Conservation (phyloP, 2,329 filamentous ascomycete species). For the Botrytis byssoidea region DNA sequence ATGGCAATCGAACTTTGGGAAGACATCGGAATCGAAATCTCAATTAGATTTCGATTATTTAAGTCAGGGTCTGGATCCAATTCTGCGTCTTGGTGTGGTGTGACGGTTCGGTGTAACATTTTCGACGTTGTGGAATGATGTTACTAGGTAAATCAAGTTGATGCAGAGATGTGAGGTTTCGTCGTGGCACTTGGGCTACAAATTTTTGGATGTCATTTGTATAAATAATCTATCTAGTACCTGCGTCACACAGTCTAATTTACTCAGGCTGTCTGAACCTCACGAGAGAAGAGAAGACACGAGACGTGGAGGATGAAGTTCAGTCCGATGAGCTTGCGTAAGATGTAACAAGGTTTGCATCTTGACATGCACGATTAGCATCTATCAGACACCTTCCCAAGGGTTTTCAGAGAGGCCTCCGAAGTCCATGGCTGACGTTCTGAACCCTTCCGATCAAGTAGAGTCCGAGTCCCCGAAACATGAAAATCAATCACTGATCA, state of each 20-base stretch:
- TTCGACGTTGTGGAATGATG: not conserved
- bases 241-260: not conserved
- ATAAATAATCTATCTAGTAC: not conserved
- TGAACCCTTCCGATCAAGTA: not conserved
- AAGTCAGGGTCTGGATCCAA: not conserved
- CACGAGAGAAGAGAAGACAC: not conserved
- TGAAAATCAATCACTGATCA: not conserved
- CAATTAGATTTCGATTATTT: not conserved
- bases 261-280: too few species aligned
- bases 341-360: not conserved
- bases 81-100: not conserved
- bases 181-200: not conserved
- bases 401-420: not conserved
- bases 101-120: not conserved
- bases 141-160: not conserved
- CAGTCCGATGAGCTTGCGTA: not conserved
- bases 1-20: not conserved
- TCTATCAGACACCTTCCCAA: not conserved
- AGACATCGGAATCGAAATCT: not conserved
- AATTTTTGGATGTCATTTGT: not conserved
- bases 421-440: not conserved
- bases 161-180: not conserved
- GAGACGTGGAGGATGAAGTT: not conserved
- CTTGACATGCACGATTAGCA: not conserved
- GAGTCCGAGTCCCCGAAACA: conserved; percentile 8